Base-by-base conservation (phyloP, 257 asterid species). In the Solanum medicagineum region DNA sequence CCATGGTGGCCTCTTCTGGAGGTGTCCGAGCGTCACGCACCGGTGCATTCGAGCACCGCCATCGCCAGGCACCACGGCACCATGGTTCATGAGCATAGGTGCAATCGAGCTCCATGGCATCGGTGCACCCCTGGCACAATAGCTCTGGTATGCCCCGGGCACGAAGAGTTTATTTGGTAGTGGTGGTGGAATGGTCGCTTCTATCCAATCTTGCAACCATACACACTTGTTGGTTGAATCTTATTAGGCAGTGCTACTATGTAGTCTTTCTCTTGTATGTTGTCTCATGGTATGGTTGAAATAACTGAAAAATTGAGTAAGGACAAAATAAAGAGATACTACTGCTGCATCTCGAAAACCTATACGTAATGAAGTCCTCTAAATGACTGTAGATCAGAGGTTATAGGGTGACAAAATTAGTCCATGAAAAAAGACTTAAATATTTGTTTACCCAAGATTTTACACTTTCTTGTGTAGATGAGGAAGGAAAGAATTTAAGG, bases 401-500 rank as follows among this genome's bases (percentile, higher is more conserved):
- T 74, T 74, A 44, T n/a, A n/a, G 51, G 26, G 80, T 70, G 51
- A 11, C 20, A 24, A 53, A 53, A 63, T 12, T 29, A 66, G 45
- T 15, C 45, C n/a, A 66, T 29, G 29, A 66, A 12, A 29, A 32
- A 32, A 32, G 98, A 97, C 81, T 81, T 94, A 74, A 92, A 87
- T 75, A 56, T 97, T 4, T 97, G 98, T 86, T 91, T 97, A 88
- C 89, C 97, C 17, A 88, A 88, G 87, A 90, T 32, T 91, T 29
- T 92, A 97, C 91, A 90, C 98, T 42, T 88, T 91, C 92, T 6
- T 93, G 93, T 40, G 88, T 86, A 42, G 95, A 97, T 15, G 98
- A 97, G 85, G 98, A 94, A 85, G 98, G 98, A 8, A 95, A 92
- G n/a, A 98, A 95, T 89, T 94, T 95, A 85, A 88, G 98, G 85